A percentile compares a stretch with the other conserved stretches of the same genome.
Conservation (phyloP, 352 stramenopile species). For the Phytophthora melonis region DNA sequence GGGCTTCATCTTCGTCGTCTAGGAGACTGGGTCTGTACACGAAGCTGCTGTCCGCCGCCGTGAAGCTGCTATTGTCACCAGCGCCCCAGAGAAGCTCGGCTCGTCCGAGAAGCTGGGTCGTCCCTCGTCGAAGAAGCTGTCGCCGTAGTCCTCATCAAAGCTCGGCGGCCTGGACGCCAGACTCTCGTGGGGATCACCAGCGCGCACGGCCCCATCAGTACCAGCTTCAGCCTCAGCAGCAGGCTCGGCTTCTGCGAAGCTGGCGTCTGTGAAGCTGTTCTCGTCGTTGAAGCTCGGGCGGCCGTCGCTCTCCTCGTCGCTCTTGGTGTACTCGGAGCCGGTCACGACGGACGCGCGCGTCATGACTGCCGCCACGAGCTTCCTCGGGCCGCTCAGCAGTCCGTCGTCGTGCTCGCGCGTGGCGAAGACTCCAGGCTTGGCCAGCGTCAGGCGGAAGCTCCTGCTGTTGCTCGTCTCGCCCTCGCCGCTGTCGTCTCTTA, state of each 20-base stretch:
- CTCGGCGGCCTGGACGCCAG: slow-evolving; percentile 31
- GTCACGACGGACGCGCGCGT: background rate
- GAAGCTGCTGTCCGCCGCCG: slow-evolving; percentile 32
- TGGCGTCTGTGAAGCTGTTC: slow-evolving; percentile 5
- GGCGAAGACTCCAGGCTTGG: slow-evolving; percentile 18
- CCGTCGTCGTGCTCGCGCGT: background rate
- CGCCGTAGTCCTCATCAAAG: slow-evolving; percentile 18
- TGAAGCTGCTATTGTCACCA: slow-evolving; percentile 21
- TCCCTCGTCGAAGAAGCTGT: slow-evolving; percentile 31
- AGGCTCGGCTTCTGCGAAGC: background rate
- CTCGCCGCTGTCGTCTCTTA: background rate
- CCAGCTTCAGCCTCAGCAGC: background rate
- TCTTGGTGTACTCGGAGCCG: background rate
- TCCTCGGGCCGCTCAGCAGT: slow-evolving; percentile 9
- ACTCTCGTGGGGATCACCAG: slow-evolving; percentile 11
- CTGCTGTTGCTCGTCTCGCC: slow-evolving; percentile 12
- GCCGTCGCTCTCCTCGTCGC: slow-evolving; percentile 5
- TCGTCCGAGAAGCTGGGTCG: slow-evolving; percentile 37
- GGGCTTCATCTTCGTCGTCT: slow-evolving; percentile 20
- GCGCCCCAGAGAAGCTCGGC: slow-evolving; percentile 27
- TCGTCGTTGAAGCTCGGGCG: slow-evolving; percentile 7
- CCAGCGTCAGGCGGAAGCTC: slow-evolving; percentile 31
- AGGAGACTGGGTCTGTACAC: slow-evolving; percentile 34
- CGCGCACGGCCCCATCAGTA: background rate
- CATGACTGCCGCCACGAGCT: slow-evolving; percentile 18